Evolutionary conservation across 2,329 filamentous ascomycete species (phyloP).

Genomic region (Fusarium penzigii): DNA sequence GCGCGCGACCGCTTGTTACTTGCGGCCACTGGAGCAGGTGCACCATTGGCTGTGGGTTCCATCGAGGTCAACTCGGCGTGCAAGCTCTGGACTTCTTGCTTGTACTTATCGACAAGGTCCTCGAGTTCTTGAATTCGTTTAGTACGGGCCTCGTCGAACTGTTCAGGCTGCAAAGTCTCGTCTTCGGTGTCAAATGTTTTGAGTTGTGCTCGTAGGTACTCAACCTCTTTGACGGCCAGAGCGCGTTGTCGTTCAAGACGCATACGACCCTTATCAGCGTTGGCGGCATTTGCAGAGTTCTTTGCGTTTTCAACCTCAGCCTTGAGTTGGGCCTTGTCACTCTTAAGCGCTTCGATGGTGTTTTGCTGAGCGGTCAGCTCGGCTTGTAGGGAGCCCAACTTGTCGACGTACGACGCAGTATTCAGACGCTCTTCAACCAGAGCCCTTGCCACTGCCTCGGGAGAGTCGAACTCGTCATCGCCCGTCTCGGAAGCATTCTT

Average conservation of each 20-base stretch:
- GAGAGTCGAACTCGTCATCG: slow-evolving; percentile 79
- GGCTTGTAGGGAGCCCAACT: slow-evolving; percentile 75
- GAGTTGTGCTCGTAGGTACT: slow-evolving; percentile 89
- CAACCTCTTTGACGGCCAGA: slow-evolving; percentile 87
- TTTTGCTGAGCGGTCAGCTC: slow-evolving; percentile 78
- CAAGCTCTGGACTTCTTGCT: slow-evolving; percentile 73
- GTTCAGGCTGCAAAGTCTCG: slow-evolving; percentile 78
- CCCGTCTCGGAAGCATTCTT: slow-evolving; percentile 64
- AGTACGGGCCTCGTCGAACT: slow-evolving; percentile 72
- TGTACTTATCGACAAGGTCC: slow-evolving; percentile 82
- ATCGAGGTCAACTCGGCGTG: slow-evolving; percentile 71
- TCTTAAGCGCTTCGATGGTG: slow-evolving; percentile 69
- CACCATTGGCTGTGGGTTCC: slow-evolving; percentile 47
- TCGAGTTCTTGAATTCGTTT: slow-evolving; percentile 81
- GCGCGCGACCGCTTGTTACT: slow-evolving; percentile 67
- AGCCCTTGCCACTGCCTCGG: slow-evolving; percentile 82
- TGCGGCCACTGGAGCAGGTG: slow-evolving; percentile 41
- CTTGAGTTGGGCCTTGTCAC: slow-evolving; percentile 65
- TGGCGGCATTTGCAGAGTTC: slow-evolving; percentile 45
- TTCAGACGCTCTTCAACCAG: slow-evolving; percentile 81
- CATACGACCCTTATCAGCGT: slow-evolving; percentile 67
- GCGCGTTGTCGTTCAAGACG: slow-evolving; percentile 83
- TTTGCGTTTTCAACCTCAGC: slow-evolving; percentile 73
- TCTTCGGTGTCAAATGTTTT: slow-evolving; percentile 89
- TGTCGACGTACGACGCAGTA: slow-evolving; percentile 76